phyloP scores from a whole-genome alignment of 2,329 filamentous ascomycete genomes.

The Penicillium sp. region DNA sequence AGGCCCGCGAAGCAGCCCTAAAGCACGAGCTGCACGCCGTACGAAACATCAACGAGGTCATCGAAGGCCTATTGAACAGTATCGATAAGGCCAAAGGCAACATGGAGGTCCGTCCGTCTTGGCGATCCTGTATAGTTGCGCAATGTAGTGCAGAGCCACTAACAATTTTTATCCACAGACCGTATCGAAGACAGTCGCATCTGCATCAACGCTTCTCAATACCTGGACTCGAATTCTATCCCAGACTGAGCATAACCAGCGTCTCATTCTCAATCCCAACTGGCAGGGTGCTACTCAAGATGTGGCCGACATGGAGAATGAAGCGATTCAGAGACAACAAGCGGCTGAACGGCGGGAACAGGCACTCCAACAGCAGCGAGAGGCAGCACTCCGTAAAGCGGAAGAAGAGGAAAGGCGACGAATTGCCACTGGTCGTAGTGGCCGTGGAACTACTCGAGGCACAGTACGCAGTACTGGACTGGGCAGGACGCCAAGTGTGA shows the following conservation, averaged over 20 bases:
- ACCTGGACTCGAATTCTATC: conserved; percentile 96
- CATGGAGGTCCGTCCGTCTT: conserved; percentile 52
- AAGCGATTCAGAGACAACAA: conserved; percentile 72
- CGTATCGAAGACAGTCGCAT: conserved; percentile 81
- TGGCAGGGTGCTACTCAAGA: conserved; percentile 92
- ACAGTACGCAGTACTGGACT: conserved; percentile 40
- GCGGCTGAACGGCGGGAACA: conserved; percentile 75
- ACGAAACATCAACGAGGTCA: conserved; percentile 81
- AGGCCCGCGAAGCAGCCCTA: conserved; percentile 73
- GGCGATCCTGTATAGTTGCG: too few relatives aligned
- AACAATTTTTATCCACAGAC: conserved; percentile 56
- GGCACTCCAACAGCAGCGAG: conserved; percentile 77
- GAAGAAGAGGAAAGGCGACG: conserved; percentile 53
- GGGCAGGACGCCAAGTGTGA: conserved; percentile 42
- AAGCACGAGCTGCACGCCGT: conserved; percentile 81
- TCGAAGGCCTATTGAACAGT: conserved; percentile 63
- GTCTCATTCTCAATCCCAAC: conserved; percentile 80
- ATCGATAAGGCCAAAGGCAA: conserved; percentile 53
- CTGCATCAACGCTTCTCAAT: conserved; percentile 85
- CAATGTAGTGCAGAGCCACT: background rate
- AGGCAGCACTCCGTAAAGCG: conserved; percentile 63
- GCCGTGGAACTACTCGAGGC: conserved; percentile 40
- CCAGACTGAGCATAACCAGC: conserved; percentile 96
- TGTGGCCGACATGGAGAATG: conserved; percentile 81
- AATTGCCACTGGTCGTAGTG: conserved; percentile 37